Evolutionary conservation across 352 stramenopile species (phyloP), one percentile per base, ranked within the genome.

Genomic region (Detonula confervacea): DNA sequence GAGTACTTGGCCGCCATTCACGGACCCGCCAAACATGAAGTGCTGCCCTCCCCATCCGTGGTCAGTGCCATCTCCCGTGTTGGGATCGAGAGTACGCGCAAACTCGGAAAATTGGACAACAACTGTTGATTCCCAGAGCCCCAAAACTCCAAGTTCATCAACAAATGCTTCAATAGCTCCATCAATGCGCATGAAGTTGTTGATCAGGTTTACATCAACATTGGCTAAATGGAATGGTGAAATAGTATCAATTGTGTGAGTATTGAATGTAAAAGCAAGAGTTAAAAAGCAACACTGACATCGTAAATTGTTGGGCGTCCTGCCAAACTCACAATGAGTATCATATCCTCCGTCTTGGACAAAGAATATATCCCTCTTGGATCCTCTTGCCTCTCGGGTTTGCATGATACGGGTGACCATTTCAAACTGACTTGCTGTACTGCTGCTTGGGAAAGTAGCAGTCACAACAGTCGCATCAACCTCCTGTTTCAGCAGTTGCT

Each of bases 91-190:
- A 24, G 87, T 94, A n/a, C 89, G 80, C 16, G 79, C 86, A 73
- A 94, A 94, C 44, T 94, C 89, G 47, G 78, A 90, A 22, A 66
- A 76, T 20, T 84, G 20, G 25, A 92, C 73, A 30, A 92, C 18
- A 30, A 42, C 71, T 3, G 90, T 78, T 42, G 69, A 69, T 33
- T 92, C 73, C 81, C 79, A 92, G 16, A 78, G 35, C 68, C 73
- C 71, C 74, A 89, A 80, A 12, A 30, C 37, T 64, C 89, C 87
- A 69, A 92, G 69, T 70, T 92, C 88, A 27, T 83, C 49, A 29
- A 55, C 37, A 77, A 94, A 94, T 37, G 66, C 68, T 27, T 75
- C 69, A 18, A 93, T 51, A 5, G 75, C 76, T 18, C 33, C 56
- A 80, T 93, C 77, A 49, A 93, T 66, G 25, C 87, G 24, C 22